Base-by-base conservation (phyloP, 768 basidiomycete genomes). In the Chalciporus sphaerocephalus region DNA sequence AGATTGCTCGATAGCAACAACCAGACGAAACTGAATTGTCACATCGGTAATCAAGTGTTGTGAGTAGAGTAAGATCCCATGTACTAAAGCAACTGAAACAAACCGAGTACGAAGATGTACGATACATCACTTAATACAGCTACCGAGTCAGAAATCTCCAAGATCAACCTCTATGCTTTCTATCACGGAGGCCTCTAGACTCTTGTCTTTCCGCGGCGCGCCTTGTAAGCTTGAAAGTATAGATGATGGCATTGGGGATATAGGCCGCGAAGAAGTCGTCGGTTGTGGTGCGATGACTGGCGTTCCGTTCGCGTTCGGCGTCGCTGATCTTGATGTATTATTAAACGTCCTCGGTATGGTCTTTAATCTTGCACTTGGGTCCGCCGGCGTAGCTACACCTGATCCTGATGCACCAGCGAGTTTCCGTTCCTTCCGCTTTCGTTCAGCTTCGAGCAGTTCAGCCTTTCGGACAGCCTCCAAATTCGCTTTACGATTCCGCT, bases 401-500 rank as follows among this genome's bases (percentile, higher is more conserved):
- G 71, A 62, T 20, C 62, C 64, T 24, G 69, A 67, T 18, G 61
- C 65, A 37, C 69, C 72, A 9, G 69, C 74, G 18, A 82, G 60
- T 59, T 79, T 84, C 17, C 87, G 73, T 45, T 89, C 85, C 38
- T 75, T 71, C 44, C 83, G 73, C 66, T 85, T 87, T 39, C 82
- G 72, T 59, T 91, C 89, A 7, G 74, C 69, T 54, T 83, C 82
- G 25, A 71, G 69, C 25, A 83, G 62, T 65, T 95, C 92, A 0
- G 87, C 86, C 52, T 78, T 80, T 47, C 88, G 75, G 42, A 92
- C 79, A 4, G 80, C 79, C 57, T 94, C 95, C 53, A 81, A 52
- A 46, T 95, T 95, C 23, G 85, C 84, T 61, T 79, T 85, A 45
- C 88, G 78, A 64, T 97, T 97, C 45, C 92, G 80, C 68, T 93